Percentiles rank a stretch among this genome's conserved stretches.
phyloP scores from a whole-genome alignment of 73 alveolate species.

The Stentor roeselii region DNA sequence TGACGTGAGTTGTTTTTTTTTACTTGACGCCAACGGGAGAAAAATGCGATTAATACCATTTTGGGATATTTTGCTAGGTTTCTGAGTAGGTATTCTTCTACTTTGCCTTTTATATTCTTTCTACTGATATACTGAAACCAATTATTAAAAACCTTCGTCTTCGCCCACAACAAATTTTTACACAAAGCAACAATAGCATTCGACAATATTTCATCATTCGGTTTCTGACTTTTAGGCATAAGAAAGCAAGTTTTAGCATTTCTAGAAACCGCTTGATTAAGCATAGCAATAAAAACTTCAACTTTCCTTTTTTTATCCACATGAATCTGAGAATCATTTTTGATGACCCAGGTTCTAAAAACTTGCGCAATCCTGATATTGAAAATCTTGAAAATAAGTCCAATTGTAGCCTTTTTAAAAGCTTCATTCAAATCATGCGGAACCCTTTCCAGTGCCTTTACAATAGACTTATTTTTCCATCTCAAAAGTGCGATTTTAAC shows the following conservation, averaged over 20 bases:
- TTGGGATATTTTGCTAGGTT: neutral
- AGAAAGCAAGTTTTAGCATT: neutral
- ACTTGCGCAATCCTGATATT: neutral
- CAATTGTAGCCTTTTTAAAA: neutral
- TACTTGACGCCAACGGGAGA: neutral
- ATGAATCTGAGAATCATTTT: neutral
- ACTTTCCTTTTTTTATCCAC: neutral
- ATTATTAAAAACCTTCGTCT: neutral
- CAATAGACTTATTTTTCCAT: constrained; percentile 1
- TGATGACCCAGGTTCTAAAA: neutral
- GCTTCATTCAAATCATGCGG: neutral
- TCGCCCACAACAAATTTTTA: neutral
- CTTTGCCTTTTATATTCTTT: neutral
- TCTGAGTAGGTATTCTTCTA: neutral
- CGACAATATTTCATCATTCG: constrained; percentile 4
- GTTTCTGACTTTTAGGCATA: neutral
- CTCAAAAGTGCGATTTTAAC: neutral
- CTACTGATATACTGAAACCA: neutral
- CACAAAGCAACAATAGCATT: neutral
- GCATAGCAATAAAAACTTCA: neutral
- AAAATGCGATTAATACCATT: neutral
- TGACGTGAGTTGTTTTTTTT: neutral
- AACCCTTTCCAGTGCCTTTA: neutral
- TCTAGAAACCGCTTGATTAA: neutral
- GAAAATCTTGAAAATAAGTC: neutral